Percentiles rank a stretch among this genome's conserved stretches.
Conservation (phyloP, 495 filamentous ascomycete genomes). For the Lichenothelia convexa region DNA sequence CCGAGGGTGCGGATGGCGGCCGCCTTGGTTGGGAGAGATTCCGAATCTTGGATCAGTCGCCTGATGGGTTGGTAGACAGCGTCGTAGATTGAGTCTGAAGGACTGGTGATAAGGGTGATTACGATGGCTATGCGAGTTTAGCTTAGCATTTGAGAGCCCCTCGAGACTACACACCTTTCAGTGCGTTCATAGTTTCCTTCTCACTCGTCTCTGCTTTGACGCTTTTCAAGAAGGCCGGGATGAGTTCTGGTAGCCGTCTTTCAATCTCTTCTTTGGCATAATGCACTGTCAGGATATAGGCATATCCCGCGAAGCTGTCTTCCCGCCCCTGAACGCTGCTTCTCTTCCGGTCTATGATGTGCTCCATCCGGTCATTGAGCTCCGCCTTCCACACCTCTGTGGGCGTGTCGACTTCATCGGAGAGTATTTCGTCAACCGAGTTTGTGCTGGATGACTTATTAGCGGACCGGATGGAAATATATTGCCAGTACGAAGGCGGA, state of each 20-base stretch:
- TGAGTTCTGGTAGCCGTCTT: conserved; percentile 40
- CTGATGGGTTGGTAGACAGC: conserved; percentile 45
- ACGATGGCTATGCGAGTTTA: conserved; percentile 36
- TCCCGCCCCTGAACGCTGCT: conserved; percentile 68
- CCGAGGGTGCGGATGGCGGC: conserved; percentile 60
- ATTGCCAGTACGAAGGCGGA: too few species aligned
- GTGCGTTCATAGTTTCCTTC: conserved; percentile 52
- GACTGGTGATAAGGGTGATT: conserved; percentile 54
- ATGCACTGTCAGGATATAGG: conserved; percentile 52
- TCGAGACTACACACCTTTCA: conserved; percentile 27
- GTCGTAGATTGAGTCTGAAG: conserved; percentile 53
- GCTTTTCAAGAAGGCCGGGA: conserved; percentile 52
- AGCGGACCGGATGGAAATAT: background rate
- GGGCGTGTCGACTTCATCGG: conserved; percentile 30
- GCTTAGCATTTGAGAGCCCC: background rate
- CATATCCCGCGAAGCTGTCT: conserved; percentile 47
- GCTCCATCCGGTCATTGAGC: conserved; percentile 52
- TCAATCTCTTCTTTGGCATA: conserved; percentile 52
- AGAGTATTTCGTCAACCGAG: conserved; percentile 39
- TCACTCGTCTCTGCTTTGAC: conserved; percentile 52
- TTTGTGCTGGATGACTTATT: conserved; percentile 15
- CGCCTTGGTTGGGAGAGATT: conserved; percentile 44
- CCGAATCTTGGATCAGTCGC: conserved; percentile 48
- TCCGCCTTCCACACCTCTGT: conserved; percentile 45
- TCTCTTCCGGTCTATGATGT: conserved; percentile 73